Percentiles rank a stretch among this genome's conserved stretches.
Conservation (phyloP, 164 flowering plant genomes). For the Dillenia turbinata region DNA sequence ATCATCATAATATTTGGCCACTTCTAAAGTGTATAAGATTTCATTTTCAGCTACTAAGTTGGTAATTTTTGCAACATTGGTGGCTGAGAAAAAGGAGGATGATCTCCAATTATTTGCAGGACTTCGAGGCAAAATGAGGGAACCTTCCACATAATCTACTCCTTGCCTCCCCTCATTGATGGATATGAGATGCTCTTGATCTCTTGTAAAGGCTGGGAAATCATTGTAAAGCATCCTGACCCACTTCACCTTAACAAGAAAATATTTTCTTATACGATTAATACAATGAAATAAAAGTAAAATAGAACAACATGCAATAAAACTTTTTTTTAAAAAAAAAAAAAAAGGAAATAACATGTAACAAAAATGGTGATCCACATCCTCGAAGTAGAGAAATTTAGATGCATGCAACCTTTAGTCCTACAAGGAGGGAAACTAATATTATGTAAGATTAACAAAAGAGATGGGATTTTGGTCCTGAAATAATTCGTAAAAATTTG, state of each 20-base stretch:
- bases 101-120: conserved; percentile 60
- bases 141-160: conserved; percentile 72
- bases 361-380: too few species aligned
- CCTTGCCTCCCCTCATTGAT: conserved; percentile 19
- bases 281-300: too few species aligned
- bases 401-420: too few species aligned
- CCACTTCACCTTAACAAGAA: conserved; percentile 58
- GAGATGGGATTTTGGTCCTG: not conserved
- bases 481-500: too few species aligned
- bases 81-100: conserved; percentile 46
- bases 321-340: not conserved
- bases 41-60: conserved; percentile 35
- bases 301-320: not conserved
- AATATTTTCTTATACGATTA: too few species aligned
- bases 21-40: conserved; percentile 67
- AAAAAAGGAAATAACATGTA: not conserved
- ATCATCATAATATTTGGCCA: conserved; percentile 60
- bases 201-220: conserved; percentile 52
- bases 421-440: too few species aligned
- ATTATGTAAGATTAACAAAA: not conserved
- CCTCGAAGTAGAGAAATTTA: too few species aligned
- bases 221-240: conserved; percentile 58
- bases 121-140: conserved; percentile 33
- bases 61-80: conserved; percentile 31
- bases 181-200: conserved; percentile 66